Evolutionary conservation across 768 basidiomycete genomes (phyloP), one percentile per base, ranked within the genome.

Genomic region (Lactifluus rugatus): DNA sequence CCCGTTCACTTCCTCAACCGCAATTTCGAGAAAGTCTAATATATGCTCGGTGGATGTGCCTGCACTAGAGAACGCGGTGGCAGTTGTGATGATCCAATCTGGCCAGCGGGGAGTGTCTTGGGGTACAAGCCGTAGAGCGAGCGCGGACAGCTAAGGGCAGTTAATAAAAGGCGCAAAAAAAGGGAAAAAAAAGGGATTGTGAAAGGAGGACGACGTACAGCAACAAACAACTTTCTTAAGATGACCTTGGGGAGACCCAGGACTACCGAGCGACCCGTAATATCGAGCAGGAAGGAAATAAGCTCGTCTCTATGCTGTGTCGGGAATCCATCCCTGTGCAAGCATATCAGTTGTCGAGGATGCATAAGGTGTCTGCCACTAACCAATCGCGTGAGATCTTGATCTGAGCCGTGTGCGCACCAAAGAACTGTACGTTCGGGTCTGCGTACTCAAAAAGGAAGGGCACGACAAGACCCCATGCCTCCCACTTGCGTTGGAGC

Each of bases 321-420:
- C 0, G 89, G 89, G 65, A 91, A 84, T 5, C 77, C 70, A n/a
- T 83, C 84, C 92, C 92, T 92, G 53, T 19, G 16, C 14, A 25
- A 21, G 13, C 14, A 1, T 56, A 60, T 52, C 39, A 59, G 17
- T 32, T 13, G 37, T 48, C 5, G 31, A 6, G 21, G 16, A 17
- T 10, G 3, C 17, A 28, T 26, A 19, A 19, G 48, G n/a, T 25
- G n/a, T 36, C 10, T 28, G 19, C 13, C 34, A 14, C 61, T n/a
- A 68, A 93, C 93, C 93, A 95, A 69, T 95, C 93, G 62, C 93
- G 76, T 14, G 87, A 83, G 62, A 95, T 91, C 79, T 97, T 97
- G 61, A 94, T 89, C 67, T 94, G 91, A 2, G 87, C 82, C 0
- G 91, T 96, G 65, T 96, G 93, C 5, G 93, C 93, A 2, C 93